Percentiles rank a stretch among this genome's conserved stretches.
These are phyloP conservation scores for Paramecium biaurelia DNA, from an alignment of 73 alveolate species.

Conservation along the genomic window DNA sequence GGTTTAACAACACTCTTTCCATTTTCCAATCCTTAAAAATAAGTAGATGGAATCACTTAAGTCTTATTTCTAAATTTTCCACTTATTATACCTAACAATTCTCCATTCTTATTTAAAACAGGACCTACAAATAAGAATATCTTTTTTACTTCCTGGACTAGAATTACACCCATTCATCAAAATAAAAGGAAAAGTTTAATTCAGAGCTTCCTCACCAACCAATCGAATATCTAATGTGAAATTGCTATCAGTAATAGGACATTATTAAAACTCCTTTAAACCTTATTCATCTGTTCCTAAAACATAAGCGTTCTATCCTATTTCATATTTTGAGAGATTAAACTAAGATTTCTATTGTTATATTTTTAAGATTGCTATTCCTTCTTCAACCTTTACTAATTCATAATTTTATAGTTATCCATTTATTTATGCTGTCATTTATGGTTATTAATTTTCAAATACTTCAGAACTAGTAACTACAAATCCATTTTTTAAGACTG, in stretches of 20 bases:
- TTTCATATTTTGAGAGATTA: background rate
- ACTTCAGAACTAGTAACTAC: constrained; percentile 7
- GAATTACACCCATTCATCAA: background rate
- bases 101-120: constrained; percentile 1
- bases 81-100: background rate
- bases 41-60: background rate
- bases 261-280: background rate
- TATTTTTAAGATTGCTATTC: background rate
- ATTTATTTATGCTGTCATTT: background rate
- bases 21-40: constrained; percentile 21
- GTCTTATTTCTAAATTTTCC: background rate
- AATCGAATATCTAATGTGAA: background rate
- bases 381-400: background rate
- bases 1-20: background rate
- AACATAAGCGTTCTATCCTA: constrained; percentile 8
- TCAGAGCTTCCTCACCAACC: background rate
- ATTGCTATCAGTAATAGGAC: constrained; percentile 17
- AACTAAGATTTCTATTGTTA: background rate
- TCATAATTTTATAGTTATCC: background rate
- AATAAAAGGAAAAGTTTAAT: background rate
- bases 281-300: constrained; percentile 44
- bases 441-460: background rate
- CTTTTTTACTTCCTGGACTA: background rate
- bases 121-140: background rate
- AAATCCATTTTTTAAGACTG: constrained; percentile 18